phyloP scores from a whole-genome alignment of 2,329 filamentous ascomycete genomes.

The Aspergillus arachidicola region DNA sequence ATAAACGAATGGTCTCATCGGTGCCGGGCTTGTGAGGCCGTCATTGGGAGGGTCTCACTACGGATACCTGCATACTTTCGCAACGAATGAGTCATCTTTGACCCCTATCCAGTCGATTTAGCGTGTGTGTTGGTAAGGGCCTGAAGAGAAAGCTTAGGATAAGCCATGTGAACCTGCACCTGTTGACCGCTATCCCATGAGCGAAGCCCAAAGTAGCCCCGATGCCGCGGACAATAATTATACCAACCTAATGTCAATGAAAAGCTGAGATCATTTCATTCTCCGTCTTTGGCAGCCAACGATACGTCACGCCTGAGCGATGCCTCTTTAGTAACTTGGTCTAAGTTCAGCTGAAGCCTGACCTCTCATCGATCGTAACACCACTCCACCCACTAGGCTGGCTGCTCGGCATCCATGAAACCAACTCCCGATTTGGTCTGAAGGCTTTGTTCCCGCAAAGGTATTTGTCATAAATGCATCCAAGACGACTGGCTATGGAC shows the following conservation, averaged over 20 bases:
- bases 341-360: slow-evolving; percentile 13
- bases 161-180: slow-evolving; percentile 5
- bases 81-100: slow-evolving; percentile 22
- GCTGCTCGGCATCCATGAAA: slow-evolving; percentile 17
- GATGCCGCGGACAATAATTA: background rate
- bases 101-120: background rate
- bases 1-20: slow-evolving; percentile 21
- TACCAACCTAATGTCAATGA: background rate
- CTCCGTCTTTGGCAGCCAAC: slow-evolving; percentile 19
- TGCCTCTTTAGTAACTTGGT: slow-evolving; percentile 7
- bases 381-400: slow-evolving; percentile 9
- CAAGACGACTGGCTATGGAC: slow-evolving; percentile 3
- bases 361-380: slow-evolving; percentile 18
- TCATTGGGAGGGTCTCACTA: slow-evolving; percentile 34
- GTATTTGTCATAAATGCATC: slow-evolving; percentile 6
- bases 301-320: background rate
- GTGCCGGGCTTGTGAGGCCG: slow-evolving; percentile 25
- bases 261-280: slow-evolving; percentile 7
- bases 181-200: slow-evolving; percentile 4
- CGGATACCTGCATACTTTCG: slow-evolving; percentile 37
- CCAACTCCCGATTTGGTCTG: slow-evolving; percentile 18
- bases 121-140: slow-evolving; percentile 2
- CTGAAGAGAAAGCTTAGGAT: slow-evolving; percentile 12
- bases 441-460: background rate
- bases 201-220: slow-evolving; percentile 11